Base-by-base conservation (phyloP, 768 basidiomycete species). In the Cystobasidiopsis lactophilus region DNA sequence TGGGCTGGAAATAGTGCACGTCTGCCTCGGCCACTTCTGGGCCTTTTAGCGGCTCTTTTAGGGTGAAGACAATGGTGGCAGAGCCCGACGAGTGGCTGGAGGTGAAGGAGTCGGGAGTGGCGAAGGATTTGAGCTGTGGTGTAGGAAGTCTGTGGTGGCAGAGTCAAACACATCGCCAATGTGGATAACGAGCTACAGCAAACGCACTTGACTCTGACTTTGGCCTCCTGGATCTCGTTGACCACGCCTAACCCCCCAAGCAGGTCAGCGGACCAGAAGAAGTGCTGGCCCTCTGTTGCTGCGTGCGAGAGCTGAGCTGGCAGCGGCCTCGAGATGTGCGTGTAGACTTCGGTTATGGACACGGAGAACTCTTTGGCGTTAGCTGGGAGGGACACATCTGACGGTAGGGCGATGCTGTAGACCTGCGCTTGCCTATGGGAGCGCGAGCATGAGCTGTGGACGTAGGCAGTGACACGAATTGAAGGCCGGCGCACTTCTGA, bases 1-100 rank as follows among this genome's bases (percentile, higher is more conserved):
- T 72, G n/a, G 79, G 82, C 53, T 80, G 79, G 58, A 72, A 70
- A 68, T 86, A 96, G 64, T 91, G 86, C 2, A 93, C 70, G 62
- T 49, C 41, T 1, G 58, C 62, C 55, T 59, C 38, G 10, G 40
- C 3, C 31, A 19, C 29, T 10, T 11, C 19, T 31, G 48, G 11
- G 3, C 27, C 39, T 3, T n/a, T 24, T 30, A 50, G 13, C n/a
- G 19, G 11, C 26, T 52, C 52, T n/a, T 30, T 52, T 10, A 40
- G 44, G 7, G 40, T 37, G 33, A 33, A 49, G 24, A 31, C 35
- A 21, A 50, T 37, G 14, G 37, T 49, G 10, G 43, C 26, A 11
- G 39, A 48, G 7, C 29, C 26, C n/a, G 29, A n/a, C 3, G 45
- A 21, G 40, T 50, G 53, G 3, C 21, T 19, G 5, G 40, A 19